A percentile compares a stretch with the other conserved stretches of the same genome.
phyloP scores from a whole-genome alignment of 2,329 filamentous ascomycete genomes.

The Neofusicoccum parvum region DNA sequence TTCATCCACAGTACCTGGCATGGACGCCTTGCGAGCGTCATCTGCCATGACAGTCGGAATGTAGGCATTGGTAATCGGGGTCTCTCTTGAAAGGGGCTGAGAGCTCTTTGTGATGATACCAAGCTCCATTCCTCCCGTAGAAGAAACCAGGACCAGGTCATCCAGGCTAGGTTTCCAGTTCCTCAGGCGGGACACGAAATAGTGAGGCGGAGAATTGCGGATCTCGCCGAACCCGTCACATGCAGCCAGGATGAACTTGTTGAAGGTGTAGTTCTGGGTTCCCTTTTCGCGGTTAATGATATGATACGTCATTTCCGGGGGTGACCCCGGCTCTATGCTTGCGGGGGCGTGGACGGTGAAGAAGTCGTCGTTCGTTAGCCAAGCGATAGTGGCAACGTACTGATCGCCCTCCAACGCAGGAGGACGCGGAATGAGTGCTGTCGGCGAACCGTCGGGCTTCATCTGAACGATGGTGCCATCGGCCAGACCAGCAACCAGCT shows the following conservation, averaged over 20 bases:
- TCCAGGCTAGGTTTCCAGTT: constrained; percentile 79
- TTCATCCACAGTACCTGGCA: constrained; percentile 36
- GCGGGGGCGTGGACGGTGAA: constrained; percentile 75
- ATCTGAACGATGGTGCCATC: constrained; percentile 83
- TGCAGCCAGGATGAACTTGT: constrained; percentile 65
- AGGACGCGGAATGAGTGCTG: constrained; percentile 78
- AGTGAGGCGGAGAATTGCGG: constrained; percentile 65
- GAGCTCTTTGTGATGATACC: constrained; percentile 77
- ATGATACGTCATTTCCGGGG: constrained; percentile 72
- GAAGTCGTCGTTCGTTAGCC: constrained; percentile 88
- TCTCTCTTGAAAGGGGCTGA: constrained; percentile 63
- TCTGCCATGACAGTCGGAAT: constrained; percentile 71
- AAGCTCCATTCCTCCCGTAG: constrained; percentile 77
- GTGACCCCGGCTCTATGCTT: constrained; percentile 50
- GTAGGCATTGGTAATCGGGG: constrained; percentile 68
- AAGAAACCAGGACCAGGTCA: constrained; percentile 80
- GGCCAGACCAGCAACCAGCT: constrained; percentile 81
- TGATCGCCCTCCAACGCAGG: constrained; percentile 64
- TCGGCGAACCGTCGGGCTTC: constrained; percentile 75
- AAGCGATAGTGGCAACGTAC: constrained; percentile 78
- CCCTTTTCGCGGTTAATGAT: constrained; percentile 70
- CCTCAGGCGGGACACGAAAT: constrained; percentile 75
- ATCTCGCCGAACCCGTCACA: constrained; percentile 53
- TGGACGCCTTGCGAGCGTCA: constrained; percentile 63
- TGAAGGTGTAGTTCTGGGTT: constrained; percentile 66